A percentile compares a stretch with the other conserved stretches of the same genome.
Evolutionary conservation across 2,329 filamentous ascomycete species (phyloP).

Genomic region (Pleomassaria siparia): DNA sequence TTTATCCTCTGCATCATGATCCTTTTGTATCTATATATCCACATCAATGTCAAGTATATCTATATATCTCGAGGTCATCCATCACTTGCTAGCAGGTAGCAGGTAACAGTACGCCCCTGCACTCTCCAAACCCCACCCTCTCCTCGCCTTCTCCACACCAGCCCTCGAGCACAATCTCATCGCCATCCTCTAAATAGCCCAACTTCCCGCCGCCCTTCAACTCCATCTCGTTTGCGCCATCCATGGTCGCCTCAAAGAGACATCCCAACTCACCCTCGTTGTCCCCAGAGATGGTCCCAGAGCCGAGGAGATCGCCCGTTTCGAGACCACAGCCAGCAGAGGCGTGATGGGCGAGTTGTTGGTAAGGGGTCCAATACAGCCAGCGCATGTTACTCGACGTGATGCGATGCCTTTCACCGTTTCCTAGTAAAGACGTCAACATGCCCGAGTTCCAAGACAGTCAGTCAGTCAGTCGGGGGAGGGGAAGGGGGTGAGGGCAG

Average conservation of each 20-base stretch:
- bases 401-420: background rate
- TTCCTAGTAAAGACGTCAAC: background rate
- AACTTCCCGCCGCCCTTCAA: slow-evolving; percentile 9
- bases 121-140: background rate
- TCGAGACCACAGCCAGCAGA: slow-evolving; percentile 37
- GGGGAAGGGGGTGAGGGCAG: background rate
- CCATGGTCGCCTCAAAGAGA: slow-evolving; percentile 35
- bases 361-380: slow-evolving; percentile 43
- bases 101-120: background rate
- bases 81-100: no score
- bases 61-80: no score
- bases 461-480: background rate
- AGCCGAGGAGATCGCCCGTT: slow-evolving; percentile 41
- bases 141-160: slow-evolving; percentile 1
- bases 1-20: no score
- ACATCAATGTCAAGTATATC: no score
- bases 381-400: slow-evolving; percentile 20
- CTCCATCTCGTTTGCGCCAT: slow-evolving; percentile 17
- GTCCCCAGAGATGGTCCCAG: slow-evolving; percentile 39
- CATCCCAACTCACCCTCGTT: slow-evolving; percentile 14
- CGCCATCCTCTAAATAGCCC: slow-evolving; percentile 39
- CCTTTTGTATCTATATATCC: no score
- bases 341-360: slow-evolving; percentile 41
- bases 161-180: slow-evolving; percentile 17
- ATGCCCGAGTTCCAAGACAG: no score